phyloP scores from a whole-genome alignment of 1,284 basidiomycete genomes.

The Papiliotrema laurentii region DNA sequence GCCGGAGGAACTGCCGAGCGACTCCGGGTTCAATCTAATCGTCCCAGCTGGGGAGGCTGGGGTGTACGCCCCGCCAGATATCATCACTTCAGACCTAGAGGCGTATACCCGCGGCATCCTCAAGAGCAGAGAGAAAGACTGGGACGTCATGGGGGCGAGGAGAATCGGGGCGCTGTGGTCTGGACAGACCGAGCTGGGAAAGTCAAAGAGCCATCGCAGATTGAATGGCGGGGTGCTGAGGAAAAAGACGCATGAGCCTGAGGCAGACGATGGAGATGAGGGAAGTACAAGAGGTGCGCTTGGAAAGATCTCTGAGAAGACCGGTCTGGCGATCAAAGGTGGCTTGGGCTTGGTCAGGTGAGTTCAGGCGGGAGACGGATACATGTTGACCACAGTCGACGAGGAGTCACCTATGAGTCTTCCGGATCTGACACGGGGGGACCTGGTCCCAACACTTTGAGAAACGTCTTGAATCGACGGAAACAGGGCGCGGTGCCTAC shows the following conservation, averaged over 20 bases:
- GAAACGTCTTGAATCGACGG: constrained; percentile 12
- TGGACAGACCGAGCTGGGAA: constrained; percentile 12
- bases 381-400: constrained; percentile 15
- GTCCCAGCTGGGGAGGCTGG: constrained; percentile 30
- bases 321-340: constrained; percentile 36
- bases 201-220: neutral
- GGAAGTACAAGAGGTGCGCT: constrained; percentile 21
- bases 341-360: constrained; percentile 32
- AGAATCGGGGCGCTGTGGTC: constrained; percentile 39
- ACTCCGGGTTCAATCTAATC: constrained; percentile 32
- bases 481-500: constrained; percentile 28
- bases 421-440: constrained; percentile 37
- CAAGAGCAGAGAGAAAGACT: constrained; percentile 39
- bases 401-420: constrained; percentile 27
- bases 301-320: constrained; percentile 27
- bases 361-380: constrained; percentile 6
- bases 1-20: constrained; percentile 11
- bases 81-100: constrained; percentile 36
- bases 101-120: constrained; percentile 39
- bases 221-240: neutral
- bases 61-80: constrained; percentile 30
- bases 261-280: constrained; percentile 14
- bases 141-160: constrained; percentile 40
- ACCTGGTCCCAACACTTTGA: constrained; percentile 17
- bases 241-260: neutral